These are phyloP conservation scores for Podila epigama DNA, from an alignment of 192 early-diverging fungal genomes.

Conservation along the genomic window DNA sequence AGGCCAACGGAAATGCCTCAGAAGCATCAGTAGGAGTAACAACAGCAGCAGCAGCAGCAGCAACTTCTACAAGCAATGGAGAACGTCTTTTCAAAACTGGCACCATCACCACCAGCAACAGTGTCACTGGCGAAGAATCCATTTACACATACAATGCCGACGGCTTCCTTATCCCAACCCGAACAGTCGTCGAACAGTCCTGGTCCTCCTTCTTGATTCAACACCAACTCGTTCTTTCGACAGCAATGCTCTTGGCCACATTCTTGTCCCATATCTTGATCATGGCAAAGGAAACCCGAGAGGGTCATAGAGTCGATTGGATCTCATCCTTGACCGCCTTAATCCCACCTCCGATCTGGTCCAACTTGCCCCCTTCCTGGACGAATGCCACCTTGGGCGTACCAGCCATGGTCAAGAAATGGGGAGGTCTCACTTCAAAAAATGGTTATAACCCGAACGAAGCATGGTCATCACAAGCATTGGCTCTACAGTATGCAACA, in stretches of 20 bases:
- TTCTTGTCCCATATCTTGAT: slow-evolving; percentile 18
- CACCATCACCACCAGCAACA: neutral
- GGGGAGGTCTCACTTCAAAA: neutral
- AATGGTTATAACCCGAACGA: slow-evolving; percentile 19
- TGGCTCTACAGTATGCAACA: slow-evolving; percentile 31
- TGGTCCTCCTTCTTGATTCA: slow-evolving; percentile 38
- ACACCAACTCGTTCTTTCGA: slow-evolving; percentile 33
- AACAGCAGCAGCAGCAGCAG: too few species aligned
- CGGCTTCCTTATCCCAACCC: slow-evolving; percentile 6
- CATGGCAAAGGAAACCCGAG: slow-evolving; percentile 5
- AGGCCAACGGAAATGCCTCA: too few species aligned
- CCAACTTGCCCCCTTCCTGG: slow-evolving; percentile 12
- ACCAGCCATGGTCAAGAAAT: slow-evolving; percentile 20
- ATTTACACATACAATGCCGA: slow-evolving; percentile 11
- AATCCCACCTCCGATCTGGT: slow-evolving; percentile 40
- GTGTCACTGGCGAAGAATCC: neutral
- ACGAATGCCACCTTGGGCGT: slow-evolving; percentile 8
- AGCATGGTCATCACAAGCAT: slow-evolving; percentile 22
- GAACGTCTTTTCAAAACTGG: too few species aligned
- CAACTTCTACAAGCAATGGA: too few species aligned
- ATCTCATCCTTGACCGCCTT: slow-evolving; percentile 21
- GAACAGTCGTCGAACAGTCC: slow-evolving; percentile 4
- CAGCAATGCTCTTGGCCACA: slow-evolving; percentile 17
- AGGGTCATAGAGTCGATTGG: slow-evolving; percentile 28
- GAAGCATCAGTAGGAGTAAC: too few species aligned